Conservation (phyloP, 2,329 filamentous ascomycete species). For the Hirsutella thompsonii region DNA sequence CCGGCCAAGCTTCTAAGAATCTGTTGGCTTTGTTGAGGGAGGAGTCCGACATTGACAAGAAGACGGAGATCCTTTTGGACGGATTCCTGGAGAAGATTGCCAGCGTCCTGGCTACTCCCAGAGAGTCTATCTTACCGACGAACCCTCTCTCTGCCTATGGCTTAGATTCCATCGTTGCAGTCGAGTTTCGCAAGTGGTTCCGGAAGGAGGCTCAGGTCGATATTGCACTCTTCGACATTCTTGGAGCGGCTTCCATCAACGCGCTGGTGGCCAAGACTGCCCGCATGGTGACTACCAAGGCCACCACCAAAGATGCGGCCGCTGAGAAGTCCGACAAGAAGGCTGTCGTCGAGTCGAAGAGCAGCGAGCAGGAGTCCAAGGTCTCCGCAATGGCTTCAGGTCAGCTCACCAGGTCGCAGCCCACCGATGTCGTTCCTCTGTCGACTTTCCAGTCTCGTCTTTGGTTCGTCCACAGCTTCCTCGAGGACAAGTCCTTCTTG, state of each 20-base stretch:
- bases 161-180: slow-evolving; percentile 11
- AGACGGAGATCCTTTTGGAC: slow-evolving; percentile 6
- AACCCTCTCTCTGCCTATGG: slow-evolving; percentile 10
- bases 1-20: slow-evolving; percentile 8
- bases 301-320: slow-evolving; percentile 6
- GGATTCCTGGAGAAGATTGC: slow-evolving; percentile 10
- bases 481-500: slow-evolving; percentile 12
- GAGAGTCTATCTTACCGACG: slow-evolving; percentile 5
- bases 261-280: slow-evolving; percentile 10
- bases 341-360: slow-evolving; percentile 3
- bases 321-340: slow-evolving; percentile 8
- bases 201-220: slow-evolving; percentile 8
- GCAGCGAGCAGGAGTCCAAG: slow-evolving; percentile 3
- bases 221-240: slow-evolving; percentile 10
- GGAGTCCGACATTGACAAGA: slow-evolving; percentile 4
- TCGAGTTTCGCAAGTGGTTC: slow-evolving; percentile 12
- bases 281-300: slow-evolving; percentile 8
- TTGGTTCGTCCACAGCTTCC: slow-evolving; percentile 13
- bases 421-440: slow-evolving; percentile 7
- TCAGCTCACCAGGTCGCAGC: slow-evolving; percentile 7
- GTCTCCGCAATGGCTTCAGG: slow-evolving; percentile 10
- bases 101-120: slow-evolving; percentile 5
- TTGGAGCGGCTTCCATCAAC: slow-evolving; percentile 9
- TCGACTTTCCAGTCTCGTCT: slow-evolving; percentile 14
- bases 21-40: slow-evolving; percentile 6